phyloP scores from a whole-genome alignment of 139 green algal genomes.

The Coelastrella sp. region DNA sequence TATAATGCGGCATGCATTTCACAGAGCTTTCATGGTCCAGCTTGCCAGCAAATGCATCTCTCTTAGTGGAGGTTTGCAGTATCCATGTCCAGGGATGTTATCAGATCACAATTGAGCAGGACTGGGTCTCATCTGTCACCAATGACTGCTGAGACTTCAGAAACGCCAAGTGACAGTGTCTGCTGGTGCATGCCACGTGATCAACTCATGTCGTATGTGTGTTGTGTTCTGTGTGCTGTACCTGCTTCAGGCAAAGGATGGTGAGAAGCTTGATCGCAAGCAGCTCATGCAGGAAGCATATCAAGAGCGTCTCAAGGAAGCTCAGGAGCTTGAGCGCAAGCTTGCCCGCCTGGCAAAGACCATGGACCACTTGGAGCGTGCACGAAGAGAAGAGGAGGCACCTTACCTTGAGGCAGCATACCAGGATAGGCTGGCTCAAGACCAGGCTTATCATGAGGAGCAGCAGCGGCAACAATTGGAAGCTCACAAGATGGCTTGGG shows the following conservation, averaged over 20 bases:
- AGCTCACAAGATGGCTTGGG: constrained; percentile 80
- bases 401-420: constrained; percentile 68
- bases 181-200: too few species aligned
- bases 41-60: too few species aligned
- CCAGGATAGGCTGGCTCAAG: constrained; percentile 63
- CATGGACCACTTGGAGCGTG: constrained; percentile 98
- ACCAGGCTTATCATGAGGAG: constrained; percentile 68
- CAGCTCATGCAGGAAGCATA: constrained; percentile 77
- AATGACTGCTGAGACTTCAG: too few species aligned
- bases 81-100: too few species aligned
- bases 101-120: too few species aligned
- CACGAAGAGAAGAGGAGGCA: constrained; percentile 92
- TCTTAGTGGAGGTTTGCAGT: too few species aligned
- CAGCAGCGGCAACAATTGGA: constrained; percentile 54
- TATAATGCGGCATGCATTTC: too few species aligned
- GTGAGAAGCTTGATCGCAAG: constrained; percentile 84
- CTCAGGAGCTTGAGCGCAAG: constrained; percentile 86
- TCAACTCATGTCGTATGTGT: neutral
- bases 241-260: constrained; percentile 76
- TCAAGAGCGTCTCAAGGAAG: constrained; percentile 74
- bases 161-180: too few species aligned
- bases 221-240: neutral
- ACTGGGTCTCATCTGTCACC: too few species aligned
- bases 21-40: too few species aligned
- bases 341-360: constrained; percentile 74